Evolutionary conservation across 768 basidiomycete species (phyloP), one percentile per base, ranked within the genome.

Genomic region (Pilatotrama ljubarskyi): DNA sequence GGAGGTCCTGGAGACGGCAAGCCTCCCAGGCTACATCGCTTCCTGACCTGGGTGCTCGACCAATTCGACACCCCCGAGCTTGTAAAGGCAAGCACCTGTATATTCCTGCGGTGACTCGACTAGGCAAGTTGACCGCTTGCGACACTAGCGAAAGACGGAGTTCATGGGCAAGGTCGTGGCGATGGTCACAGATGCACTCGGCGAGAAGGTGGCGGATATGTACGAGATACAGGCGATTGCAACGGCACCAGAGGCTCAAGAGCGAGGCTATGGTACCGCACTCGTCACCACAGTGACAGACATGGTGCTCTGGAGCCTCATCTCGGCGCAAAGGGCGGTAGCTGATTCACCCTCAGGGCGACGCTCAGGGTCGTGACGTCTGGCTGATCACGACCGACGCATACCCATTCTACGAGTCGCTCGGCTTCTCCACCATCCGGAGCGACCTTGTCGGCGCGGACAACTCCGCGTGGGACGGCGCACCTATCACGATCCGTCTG

Each of bases 361-460:
- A 68, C 40, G 36, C 36, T 2, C 50, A 64, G 14, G 49, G 46
- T 10, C 61, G 54, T 35, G 46, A 52, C 15, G 49, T 53, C 0
- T 62, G 55, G 58, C 40, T 67, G 24, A 24, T 63, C 7, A 62
- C 62, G 17, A 57, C 62, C 22, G 65, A 68, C 32, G 55, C 61
- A 8, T 41, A n/a, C 6, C 55, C 36, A 2, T 68, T 68, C 51
- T 68, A 64, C 24, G 57, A 65, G 20, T 32, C 32, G 7, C 49
- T 63, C 5, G 62, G 66, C 5, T 68, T 68, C 43, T 18, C 32
- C 1, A 37, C 46, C 0, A 36, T 62, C 5, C 17, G 36, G 1
- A 24, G 36, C n/a, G 18, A 47, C n/a, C 5, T 11, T 3, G 22
- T 64, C 1, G 66, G 66, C 0, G 51, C 51, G 7, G 47, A 60